Conservation (phyloP, 2,329 filamentous ascomycete species). For the Aspergillus oerlinghausenensis region DNA sequence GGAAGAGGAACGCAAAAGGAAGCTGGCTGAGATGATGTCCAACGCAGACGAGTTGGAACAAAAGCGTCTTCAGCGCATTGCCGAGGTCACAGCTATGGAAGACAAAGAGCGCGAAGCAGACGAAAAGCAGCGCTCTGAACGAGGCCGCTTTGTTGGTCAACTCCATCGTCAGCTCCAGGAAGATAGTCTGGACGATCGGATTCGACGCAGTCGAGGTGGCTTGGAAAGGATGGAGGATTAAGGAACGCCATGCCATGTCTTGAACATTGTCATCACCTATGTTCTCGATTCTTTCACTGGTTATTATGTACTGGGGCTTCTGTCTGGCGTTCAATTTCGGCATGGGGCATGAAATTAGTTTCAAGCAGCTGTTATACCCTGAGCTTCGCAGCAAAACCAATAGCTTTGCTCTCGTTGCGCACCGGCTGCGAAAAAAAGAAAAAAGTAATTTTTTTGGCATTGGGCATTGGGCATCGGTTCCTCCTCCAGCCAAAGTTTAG, state of each 20-base stretch:
- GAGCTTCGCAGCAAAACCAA: no score
- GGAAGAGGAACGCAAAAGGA: constrained; percentile 38
- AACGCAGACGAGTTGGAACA: constrained; percentile 65
- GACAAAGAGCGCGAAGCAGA: constrained; percentile 62
- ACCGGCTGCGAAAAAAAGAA: background rate
- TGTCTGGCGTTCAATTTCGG: background rate
- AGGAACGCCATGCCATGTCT: background rate
- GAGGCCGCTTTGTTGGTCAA: constrained; percentile 30
- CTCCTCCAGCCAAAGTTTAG: background rate
- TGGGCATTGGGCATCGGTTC: background rate
- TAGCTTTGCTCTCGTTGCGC: background rate
- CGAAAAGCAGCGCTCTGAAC: constrained; percentile 43
- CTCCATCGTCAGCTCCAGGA: constrained; percentile 31
- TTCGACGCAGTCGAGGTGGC: constrained; percentile 31
- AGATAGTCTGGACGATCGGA: constrained; percentile 33
- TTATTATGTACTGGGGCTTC: background rate
- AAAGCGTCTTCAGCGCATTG: constrained; percentile 65
- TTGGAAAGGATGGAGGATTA: constrained; percentile 27
- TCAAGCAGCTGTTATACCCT: background rate
- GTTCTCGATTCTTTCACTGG: constrained; percentile 1
- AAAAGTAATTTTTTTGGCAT: background rate
- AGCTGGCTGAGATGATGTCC: constrained; percentile 68
- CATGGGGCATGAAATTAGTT: background rate
- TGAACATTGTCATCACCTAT: background rate
- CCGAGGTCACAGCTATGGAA: constrained; percentile 63